These are phyloP conservation scores for Leptosphaerulina australis DNA, from an alignment of 2,329 filamentous ascomycete genomes.

Conservation along the genomic window DNA sequence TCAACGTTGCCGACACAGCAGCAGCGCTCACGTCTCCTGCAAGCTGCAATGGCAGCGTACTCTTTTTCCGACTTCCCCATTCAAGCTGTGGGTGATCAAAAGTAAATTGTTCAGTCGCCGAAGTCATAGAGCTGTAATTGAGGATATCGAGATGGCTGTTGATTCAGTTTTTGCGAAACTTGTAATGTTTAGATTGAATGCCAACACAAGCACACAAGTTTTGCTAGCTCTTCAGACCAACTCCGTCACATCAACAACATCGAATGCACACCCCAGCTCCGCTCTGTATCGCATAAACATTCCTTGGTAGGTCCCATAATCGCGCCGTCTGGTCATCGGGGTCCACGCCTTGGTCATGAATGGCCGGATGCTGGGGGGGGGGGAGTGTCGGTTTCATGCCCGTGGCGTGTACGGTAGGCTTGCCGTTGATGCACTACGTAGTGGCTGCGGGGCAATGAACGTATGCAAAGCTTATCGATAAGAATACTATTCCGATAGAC, in stretches of 20 bases:
- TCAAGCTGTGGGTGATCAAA: neutral
- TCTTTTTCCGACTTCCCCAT: constrained; percentile 12
- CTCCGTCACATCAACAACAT: neutral
- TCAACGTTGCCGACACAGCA: constrained; percentile 32
- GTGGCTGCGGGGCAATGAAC: constrained; percentile 15
- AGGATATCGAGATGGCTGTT: neutral
- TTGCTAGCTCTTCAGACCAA: neutral
- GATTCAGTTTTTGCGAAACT: neutral
- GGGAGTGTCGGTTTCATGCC: constrained; percentile 9
- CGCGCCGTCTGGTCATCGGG: neutral
- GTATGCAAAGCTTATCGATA: constrained; percentile 12
- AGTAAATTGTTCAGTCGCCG: constrained; percentile 23
- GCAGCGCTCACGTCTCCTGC: constrained; percentile 35
- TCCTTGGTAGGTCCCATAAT: constrained; percentile 1
- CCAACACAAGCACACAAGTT: neutral
- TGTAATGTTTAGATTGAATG: neutral
- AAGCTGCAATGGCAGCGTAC: constrained; percentile 20
- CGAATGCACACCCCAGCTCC: constrained; percentile 3
- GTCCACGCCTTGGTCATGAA: neutral
- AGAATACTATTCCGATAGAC: constrained; percentile 8
- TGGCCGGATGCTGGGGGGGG: neutral
- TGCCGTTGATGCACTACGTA: constrained; percentile 7
- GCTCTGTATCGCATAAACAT: constrained; percentile 4
- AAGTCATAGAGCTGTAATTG: constrained; percentile 4
- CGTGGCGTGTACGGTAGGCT: constrained; percentile 12